Evolutionary conservation across 371 early-diverging fungal species (phyloP), one percentile per base, ranked within the genome.

Genomic region (Batkoa obscura): DNA sequence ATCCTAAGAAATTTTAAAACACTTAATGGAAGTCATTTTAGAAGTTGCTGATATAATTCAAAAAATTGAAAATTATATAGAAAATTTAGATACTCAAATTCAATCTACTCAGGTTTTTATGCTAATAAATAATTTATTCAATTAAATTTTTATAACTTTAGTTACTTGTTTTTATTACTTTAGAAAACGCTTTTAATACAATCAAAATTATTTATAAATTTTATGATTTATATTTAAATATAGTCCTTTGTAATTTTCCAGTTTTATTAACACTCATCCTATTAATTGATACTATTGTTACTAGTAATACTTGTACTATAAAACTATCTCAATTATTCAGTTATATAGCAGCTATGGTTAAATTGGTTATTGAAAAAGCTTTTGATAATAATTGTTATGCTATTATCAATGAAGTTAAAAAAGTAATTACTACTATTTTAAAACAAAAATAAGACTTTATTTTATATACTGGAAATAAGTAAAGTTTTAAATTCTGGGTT

Each of bases 231-330:
- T 86, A 80, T 34, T 60, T 83, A 17, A 67, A 84, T 48, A 69
- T 84, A 42, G 78, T 80, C 3, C 69, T 92, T 5, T 91, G 94
- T 94, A 94, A 94, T 64, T 91, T 84, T 63, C 90, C 87, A 30
- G 58, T 89, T 38, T 72, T 80, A 48, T 68, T 93, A 37, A 23
- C 74, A 2, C 57, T 92, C 13, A 59, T 71, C 6, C 94, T 94
- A 2, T 60, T 89, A 3, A 73, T 83, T 1, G 86, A 86, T 12
- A 93, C 93, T 1, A 78, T 96, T 58, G 93, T 88, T 30, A 88
- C 88, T 0, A 94, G 97, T n/a, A 87, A 88, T 69, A 79, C 81
- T 10, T 86, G 75, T 33, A 64, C 87, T 1, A 36, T 92, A 52
- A 95, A 95, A 80, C 93, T 89, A 6, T 89, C 91, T 2, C 94